These are phyloP conservation scores for Leccinellum rugosiceps DNA, from an alignment of 768 basidiomycete species.

Conservation along the genomic window DNA sequence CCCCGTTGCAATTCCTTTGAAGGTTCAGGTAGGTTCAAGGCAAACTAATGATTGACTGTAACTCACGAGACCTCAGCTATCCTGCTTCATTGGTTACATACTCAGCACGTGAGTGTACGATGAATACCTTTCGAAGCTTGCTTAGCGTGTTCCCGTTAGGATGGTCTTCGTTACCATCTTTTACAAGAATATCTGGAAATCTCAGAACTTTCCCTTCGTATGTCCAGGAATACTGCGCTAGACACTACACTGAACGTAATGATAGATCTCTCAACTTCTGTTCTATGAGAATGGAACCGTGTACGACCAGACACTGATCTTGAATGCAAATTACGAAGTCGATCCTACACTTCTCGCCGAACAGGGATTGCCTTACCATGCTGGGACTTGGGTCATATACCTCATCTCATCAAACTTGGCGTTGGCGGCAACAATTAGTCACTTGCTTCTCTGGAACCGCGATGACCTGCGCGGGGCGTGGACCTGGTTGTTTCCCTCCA, in stretches of 20 bases:
- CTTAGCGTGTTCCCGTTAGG: constrained; percentile 13
- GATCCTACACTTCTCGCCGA: constrained; percentile 46
- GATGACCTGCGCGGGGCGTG: constrained; percentile 46
- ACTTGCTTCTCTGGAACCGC: constrained; percentile 52
- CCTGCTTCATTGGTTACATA: constrained; percentile 45
- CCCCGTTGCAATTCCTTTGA: constrained; percentile 53
- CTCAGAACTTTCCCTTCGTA: constrained; percentile 58
- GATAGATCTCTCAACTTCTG: constrained; percentile 42
- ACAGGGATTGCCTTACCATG: constrained; percentile 35
- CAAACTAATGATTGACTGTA: background rate
- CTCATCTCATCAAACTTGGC: constrained; percentile 16
- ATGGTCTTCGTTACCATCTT: constrained; percentile 36
- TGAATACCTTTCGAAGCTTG: background rate
- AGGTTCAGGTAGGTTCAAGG: constrained; percentile 37
- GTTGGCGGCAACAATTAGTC: constrained; percentile 49
- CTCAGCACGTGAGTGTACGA: constrained; percentile 45
- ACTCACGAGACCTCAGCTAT: constrained; percentile 29
- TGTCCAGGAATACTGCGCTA: constrained; percentile 24
- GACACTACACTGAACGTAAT: constrained; percentile 6
- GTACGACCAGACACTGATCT: constrained; percentile 51
- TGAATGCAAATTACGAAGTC: constrained; percentile 50
- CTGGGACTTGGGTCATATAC: constrained; percentile 23
- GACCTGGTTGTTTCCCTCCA: constrained; percentile 41
- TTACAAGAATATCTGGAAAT: constrained; percentile 53
- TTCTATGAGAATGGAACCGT: constrained; percentile 50